Evolutionary conservation across 176 grass and related monocot genomes (phyloP), one percentile per base, ranked within the genome.

Genomic region (Olyra latifolia): DNA sequence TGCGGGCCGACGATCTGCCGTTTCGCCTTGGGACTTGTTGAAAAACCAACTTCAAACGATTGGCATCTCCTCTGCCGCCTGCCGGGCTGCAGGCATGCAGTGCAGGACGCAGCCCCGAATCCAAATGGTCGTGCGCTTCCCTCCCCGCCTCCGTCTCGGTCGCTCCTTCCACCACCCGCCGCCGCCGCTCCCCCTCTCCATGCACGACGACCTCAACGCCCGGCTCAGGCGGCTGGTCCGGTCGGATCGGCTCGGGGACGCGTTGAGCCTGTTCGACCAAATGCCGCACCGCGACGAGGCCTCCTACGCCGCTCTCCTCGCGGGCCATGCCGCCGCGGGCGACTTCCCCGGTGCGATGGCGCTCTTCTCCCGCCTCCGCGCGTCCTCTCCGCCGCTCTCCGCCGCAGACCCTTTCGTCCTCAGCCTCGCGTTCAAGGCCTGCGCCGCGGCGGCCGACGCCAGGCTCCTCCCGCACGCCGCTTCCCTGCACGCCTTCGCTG

Each of bases 361-460:
- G 62, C 86, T 94, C 86, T 91, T 89, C 83, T 78, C 29, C 48
- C 89, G 40, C 83, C 40, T 87, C 48, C 83, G 80, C 2, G 78
- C 61, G 16, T 25, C 44, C 71, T 79, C 56, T 11, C 66, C 87
- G 35, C 66, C 59, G 60, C 52, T 47, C 55, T 44, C 64, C 32
- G 47, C 87, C 12, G 78, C 84, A 30, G 86, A 86, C 67, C 75
- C 80, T 30, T 91, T 84, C 80, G 39, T 88, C 79, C 79, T 94
- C 68, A 94, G 80, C 89, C 73, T 86, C 52, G 66, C 25, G 40
- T 44, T 93, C 81, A 90, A 90, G 79, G 85, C 88, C 42, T 90
- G 84, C 78, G 73, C 59, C 38, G 58, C 32, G 2, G 61, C 71
- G 20, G 24, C 69, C 53, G 44, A 76, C 1, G 8, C 61, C 4